Evolutionary conservation across 2,329 filamentous ascomycete genomes (phyloP), one percentile per base, ranked within the genome.

Genomic region (Monosporascus ibericus): DNA sequence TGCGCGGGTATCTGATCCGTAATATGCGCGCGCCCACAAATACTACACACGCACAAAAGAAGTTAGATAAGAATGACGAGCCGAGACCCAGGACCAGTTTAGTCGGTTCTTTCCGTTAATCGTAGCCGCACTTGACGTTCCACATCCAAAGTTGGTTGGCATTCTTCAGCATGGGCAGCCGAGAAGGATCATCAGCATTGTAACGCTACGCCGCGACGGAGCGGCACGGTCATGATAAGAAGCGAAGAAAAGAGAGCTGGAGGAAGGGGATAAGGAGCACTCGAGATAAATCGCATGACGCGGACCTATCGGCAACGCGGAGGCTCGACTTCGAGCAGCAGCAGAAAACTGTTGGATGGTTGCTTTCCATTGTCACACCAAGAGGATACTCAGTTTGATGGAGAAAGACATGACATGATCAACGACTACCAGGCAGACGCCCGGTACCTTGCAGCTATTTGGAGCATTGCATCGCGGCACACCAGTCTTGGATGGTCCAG

Each of bases 1-100:
- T 38, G 49, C 48, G 36, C 44, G 36, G 44, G 27, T 44, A 44
- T 37, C 46, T 50, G 47, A 37, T 52, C 47, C 40, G 49, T 49
- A 47, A 27, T 52, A 58, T 58, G 47, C 52, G 57, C 54, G 58
- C 60, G 60, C 60, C 56, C 56, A 54, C 24, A 24, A 22, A 18
- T 24, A 24, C 22, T 27, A 30, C 22, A 2, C 11, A 18, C n/a
- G 7, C 20, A 14, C 15, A 27, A 25, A 24, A 30, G 5, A 46
- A 2, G 7, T 46, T 46, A 27, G 42, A 46, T 46, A 27, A 46
- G 42, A 46, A 46, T 30, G 42, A 46, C 24, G 42, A 46, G 22
- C 24, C 11, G 30, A 34, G 30, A 34, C 30, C 49, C 34, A 51
- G 48, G 47, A 14, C 40, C 25, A 49, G 14, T 42, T 48, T 39